Conservation (phyloP, 805 yeast species). For the Teunomyces atbi region DNA sequence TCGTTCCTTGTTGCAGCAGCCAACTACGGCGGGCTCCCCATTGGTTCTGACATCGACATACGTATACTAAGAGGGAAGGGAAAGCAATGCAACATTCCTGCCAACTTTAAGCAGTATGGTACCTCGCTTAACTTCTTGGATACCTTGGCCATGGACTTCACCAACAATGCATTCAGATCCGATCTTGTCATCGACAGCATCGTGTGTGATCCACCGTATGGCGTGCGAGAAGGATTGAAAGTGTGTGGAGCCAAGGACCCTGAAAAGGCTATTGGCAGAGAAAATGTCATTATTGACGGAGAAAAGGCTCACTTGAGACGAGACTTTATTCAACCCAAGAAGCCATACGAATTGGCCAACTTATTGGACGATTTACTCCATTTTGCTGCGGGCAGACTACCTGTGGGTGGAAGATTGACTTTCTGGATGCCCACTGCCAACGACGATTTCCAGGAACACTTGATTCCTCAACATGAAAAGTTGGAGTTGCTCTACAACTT, state of each 20-base stretch:
- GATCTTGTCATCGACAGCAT: constrained; percentile 71
- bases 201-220: constrained; percentile 96
- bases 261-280: constrained; percentile 70
- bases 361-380: constrained; percentile 73
- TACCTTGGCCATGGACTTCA: constrained; percentile 88
- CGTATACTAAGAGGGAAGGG: constrained; percentile 72
- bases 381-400: constrained; percentile 71
- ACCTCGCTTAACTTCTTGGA: constrained; percentile 62
- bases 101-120: constrained; percentile 75
- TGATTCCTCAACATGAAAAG: constrained; percentile 75
- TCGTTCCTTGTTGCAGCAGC: constrained; percentile 89
- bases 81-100: constrained; percentile 46
- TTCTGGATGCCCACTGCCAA: constrained; percentile 99
- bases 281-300: constrained; percentile 72
- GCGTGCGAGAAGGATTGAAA: constrained; percentile 92
- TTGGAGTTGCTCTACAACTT: constrained; percentile 70
- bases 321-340: constrained; percentile 90
- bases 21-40: constrained; percentile 71
- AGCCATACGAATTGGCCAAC: constrained; percentile 77
- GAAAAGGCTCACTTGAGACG: constrained; percentile 70
- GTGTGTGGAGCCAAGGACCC: constrained; percentile 81
- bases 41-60: constrained; percentile 92
- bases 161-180: constrained; percentile 76
- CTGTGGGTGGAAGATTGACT: constrained; percentile 74
- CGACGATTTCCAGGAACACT: constrained; percentile 67